Evolutionary conservation across 176 grass and related monocot genomes (phyloP).

Genomic region (Musa troglodytarum): DNA sequence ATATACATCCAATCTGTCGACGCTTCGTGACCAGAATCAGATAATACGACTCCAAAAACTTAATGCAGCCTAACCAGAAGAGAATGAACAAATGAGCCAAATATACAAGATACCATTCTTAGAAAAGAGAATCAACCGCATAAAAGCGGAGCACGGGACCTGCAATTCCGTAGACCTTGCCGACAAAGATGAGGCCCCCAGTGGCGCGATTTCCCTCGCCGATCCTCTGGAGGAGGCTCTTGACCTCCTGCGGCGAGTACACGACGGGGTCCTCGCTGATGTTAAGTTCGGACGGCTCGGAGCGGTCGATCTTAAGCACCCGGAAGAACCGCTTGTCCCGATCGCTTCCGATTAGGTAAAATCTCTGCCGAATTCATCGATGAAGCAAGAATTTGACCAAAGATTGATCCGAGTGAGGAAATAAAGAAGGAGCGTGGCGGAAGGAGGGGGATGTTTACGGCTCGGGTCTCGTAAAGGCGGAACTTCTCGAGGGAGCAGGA

Average conservation of each 20-base stretch:
- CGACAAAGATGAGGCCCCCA: slow-evolving; percentile 63
- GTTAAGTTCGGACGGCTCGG: slow-evolving; percentile 70
- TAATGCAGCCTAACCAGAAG: slow-evolving; percentile 58
- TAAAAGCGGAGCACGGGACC: slow-evolving; percentile 26
- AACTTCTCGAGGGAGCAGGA: slow-evolving; percentile 70
- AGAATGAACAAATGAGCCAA: slow-evolving; percentile 1
- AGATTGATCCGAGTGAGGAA: not conserved
- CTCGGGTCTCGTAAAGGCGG: slow-evolving; percentile 87
- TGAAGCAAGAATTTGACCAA: not conserved
- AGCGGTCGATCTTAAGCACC: slow-evolving; percentile 97
- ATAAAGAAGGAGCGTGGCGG: not conserved
- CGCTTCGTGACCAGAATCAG: slow-evolving; percentile 89
- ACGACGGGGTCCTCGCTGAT: slow-evolving; percentile 89
- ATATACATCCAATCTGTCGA: slow-evolving; percentile 77
- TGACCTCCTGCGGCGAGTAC: slow-evolving; percentile 81
- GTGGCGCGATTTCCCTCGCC: slow-evolving; percentile 83
- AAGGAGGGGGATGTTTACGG: slow-evolving; percentile 28
- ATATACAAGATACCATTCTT: not conserved
- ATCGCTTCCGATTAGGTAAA: slow-evolving; percentile 90
- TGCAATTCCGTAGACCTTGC: slow-evolving; percentile 90
- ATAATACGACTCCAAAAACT: slow-evolving; percentile 94
- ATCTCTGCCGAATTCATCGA: slow-evolving; percentile 42
- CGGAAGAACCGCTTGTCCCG: slow-evolving; percentile 76
- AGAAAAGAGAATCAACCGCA: slow-evolving; percentile 1
- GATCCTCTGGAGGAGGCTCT: slow-evolving; percentile 79